A percentile compares a stretch with the other conserved stretches of the same genome.
These are phyloP conservation scores for Dissoconium aciculare DNA, from an alignment of 2,329 filamentous ascomycete species.

Conservation along the genomic window DNA sequence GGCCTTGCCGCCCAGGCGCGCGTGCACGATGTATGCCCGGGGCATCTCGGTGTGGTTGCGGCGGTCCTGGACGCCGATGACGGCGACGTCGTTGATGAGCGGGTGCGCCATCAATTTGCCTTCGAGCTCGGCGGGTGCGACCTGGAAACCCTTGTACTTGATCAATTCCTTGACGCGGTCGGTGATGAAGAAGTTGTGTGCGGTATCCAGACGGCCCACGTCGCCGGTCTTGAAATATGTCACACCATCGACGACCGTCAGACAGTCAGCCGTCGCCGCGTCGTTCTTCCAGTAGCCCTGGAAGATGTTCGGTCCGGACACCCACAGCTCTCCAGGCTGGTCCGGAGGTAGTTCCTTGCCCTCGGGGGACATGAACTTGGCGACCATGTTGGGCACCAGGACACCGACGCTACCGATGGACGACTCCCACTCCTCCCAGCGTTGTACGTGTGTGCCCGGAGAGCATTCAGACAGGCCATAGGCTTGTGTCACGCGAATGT, in stretches of 20 bases:
- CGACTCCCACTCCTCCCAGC: conserved; percentile 60
- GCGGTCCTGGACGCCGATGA: conserved; percentile 33
- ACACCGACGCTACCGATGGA: conserved; percentile 66
- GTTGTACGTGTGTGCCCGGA: conserved; percentile 26
- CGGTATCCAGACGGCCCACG: conserved; percentile 60
- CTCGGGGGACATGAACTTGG: conserved; percentile 55
- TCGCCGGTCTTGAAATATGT: conserved; percentile 80
- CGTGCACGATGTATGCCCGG: conserved; percentile 29
- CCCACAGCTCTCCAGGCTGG: conserved; percentile 45
- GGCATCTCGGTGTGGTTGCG: conserved; percentile 34
- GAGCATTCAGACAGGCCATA: conserved; percentile 63
- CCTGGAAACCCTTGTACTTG: conserved; percentile 40
- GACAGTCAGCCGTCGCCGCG: conserved; percentile 53
- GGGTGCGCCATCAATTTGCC: conserved; percentile 31
- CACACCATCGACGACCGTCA: conserved; percentile 50
- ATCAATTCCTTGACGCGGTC: conserved; percentile 64
- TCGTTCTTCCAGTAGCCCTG: conserved; percentile 64
- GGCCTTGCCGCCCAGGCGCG: conserved; percentile 24
- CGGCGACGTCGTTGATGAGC: conserved; percentile 30
- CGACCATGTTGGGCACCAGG: conserved; percentile 63
- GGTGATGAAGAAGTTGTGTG: conserved; percentile 79
- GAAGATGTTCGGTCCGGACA: conserved; percentile 69
- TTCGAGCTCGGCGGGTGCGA: conserved; percentile 35
- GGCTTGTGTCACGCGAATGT: conserved; percentile 73
- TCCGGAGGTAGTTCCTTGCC: conserved; percentile 47